phyloP scores from a whole-genome alignment of 1,284 basidiomycete genomes.

The Salmacisia buchloeana region DNA sequence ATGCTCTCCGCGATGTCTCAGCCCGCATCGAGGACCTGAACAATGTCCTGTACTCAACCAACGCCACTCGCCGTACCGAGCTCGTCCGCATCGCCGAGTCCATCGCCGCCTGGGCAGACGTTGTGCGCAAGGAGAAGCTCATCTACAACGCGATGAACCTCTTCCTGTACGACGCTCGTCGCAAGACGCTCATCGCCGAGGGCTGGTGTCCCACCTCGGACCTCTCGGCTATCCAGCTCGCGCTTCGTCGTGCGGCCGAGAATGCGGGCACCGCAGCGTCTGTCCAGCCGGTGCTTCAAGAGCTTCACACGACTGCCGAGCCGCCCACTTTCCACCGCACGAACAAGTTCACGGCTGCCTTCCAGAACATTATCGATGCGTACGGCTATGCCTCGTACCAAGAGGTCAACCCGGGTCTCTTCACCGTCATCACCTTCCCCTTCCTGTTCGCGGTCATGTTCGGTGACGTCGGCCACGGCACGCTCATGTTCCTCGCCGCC shows the following conservation, averaged over 20 bases:
- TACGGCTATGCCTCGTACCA: slow-evolving; percentile 94
- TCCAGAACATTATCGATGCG: slow-evolving; percentile 96
- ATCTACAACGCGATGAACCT: slow-evolving; percentile 59
- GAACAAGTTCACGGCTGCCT: slow-evolving; percentile 94
- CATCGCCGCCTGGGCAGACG: slow-evolving; percentile 84
- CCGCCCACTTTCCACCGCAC: slow-evolving; percentile 94
- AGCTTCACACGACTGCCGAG: slow-evolving; percentile 79
- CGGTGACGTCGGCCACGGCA: slow-evolving; percentile 94
- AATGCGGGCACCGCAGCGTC: slow-evolving; percentile 72
- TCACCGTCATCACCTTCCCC: slow-evolving; percentile 89
- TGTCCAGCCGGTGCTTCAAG: slow-evolving; percentile 85
- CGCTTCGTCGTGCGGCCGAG: slow-evolving; percentile 87
- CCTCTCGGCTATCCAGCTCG: slow-evolving; percentile 77
- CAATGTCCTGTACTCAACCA: slow-evolving; percentile 64
- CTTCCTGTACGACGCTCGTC: slow-evolving; percentile 85
- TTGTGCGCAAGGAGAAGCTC: slow-evolving; percentile 89
- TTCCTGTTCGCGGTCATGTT: slow-evolving; percentile 99
- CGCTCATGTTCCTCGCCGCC: slow-evolving; percentile 73
- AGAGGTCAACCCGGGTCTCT: slow-evolving; percentile 94
- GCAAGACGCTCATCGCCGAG: slow-evolving; percentile 93
- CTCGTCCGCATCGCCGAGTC: slow-evolving; percentile 79
- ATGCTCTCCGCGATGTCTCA: slow-evolving; percentile 81
- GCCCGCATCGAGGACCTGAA: slow-evolving; percentile 87
- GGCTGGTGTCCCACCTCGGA: slow-evolving; percentile 95
- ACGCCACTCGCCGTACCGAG: slow-evolving; percentile 70